Evolutionary conservation across 495 filamentous ascomycete species (phyloP), one percentile per base, ranked within the genome.

Genomic region (Xylaria acuta): DNA sequence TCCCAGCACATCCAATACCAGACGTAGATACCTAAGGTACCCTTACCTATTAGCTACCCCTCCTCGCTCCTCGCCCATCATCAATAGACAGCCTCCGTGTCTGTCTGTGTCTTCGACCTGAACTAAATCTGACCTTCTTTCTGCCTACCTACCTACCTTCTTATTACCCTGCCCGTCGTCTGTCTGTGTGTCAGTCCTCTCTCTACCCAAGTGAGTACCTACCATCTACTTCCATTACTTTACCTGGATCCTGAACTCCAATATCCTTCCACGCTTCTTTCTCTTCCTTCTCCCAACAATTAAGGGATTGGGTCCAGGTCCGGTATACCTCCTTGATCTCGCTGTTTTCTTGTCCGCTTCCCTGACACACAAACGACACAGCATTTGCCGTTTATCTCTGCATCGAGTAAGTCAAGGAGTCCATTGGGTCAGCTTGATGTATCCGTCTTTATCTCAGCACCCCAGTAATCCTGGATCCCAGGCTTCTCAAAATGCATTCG

Each of bases 111-210:
- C 49, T 67, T 32, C 45, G 59, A 38, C 47, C 40, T 22, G 27
- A 41, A 49, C 64, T 47, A 43, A 53, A 69, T 27, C 66, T 36
- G 20, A 64, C 65, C 65, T 54, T 53, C 51, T 67, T 56, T 67
- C 49, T 56, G 51, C 34, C 27, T 67, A 49, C 45, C 45, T 49
- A 63, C 38, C 59, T 43, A 38, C 12, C 38, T 41, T 62, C 59
- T 40, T 38, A 34, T 40, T 22, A 16, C 59, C 36, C 59, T 38
- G 34, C n/a, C 54, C 36, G 36, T 41, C 36, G n/a, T 64, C 58
- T 54, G 43, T 64, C 54, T 62, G 18, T 49, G 20, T 49, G 45
- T 49, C 45, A n/a, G 45, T 49, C 20, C 27, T 53, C 30, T 40
- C 36, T 27, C 47, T 54, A 40, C 34, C 47, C 25, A 53, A 22